Conservation (phyloP, 1,284 basidiomycete species). For the Moesziomyces parantarcticus region DNA sequence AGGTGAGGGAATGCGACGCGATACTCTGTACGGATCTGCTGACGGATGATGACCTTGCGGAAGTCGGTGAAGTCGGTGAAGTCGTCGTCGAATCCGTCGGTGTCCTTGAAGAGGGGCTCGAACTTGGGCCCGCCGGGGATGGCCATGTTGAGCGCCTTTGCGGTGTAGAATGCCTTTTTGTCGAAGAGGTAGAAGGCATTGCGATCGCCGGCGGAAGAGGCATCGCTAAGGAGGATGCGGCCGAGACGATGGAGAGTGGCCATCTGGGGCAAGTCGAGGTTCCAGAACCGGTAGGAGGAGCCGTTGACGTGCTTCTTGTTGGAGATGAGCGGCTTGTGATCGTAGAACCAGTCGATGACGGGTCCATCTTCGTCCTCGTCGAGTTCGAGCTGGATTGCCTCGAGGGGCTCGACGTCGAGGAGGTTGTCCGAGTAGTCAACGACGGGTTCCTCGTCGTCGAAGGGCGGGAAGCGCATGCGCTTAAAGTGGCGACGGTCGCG, state of each 20-base stretch:
- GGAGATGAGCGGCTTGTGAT: conserved; percentile 91
- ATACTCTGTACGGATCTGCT: conserved; percentile 98
- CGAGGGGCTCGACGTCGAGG: conserved; percentile 95
- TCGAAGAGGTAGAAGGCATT: conserved; percentile 87
- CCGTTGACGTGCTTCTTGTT: conserved; percentile 84
- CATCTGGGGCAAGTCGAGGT: conserved; percentile 90
- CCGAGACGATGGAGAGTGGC: conserved; percentile 96
- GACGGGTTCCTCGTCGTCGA: conserved; percentile 93
- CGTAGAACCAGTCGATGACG: conserved; percentile 99
- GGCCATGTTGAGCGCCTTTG: conserved; percentile 93
- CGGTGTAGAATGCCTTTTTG: conserved; percentile 97
- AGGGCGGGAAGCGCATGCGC: conserved; percentile 99
- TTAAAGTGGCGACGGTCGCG: conserved; percentile 99
- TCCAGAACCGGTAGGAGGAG: conserved; percentile 92
- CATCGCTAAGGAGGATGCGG: conserved; percentile 87
- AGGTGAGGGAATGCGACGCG: conserved; percentile 99
- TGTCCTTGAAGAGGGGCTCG: conserved; percentile 76
- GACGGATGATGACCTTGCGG: conserved; percentile 99
- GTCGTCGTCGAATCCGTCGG: conserved; percentile 97
- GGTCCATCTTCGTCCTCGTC: conserved; percentile 92
- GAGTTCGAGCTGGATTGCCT: conserved; percentile 96
- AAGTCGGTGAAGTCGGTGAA: conserved; percentile 99
- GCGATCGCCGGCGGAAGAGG: conserved; percentile 84
- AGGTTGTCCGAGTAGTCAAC: conserved; percentile 81
- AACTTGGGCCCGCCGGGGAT: conserved; percentile 99